A percentile compares a stretch with the other conserved stretches of the same genome.
phyloP scores from a whole-genome alignment of 192 early-diverging fungal species.

The Blastocladiella britannica region DNA sequence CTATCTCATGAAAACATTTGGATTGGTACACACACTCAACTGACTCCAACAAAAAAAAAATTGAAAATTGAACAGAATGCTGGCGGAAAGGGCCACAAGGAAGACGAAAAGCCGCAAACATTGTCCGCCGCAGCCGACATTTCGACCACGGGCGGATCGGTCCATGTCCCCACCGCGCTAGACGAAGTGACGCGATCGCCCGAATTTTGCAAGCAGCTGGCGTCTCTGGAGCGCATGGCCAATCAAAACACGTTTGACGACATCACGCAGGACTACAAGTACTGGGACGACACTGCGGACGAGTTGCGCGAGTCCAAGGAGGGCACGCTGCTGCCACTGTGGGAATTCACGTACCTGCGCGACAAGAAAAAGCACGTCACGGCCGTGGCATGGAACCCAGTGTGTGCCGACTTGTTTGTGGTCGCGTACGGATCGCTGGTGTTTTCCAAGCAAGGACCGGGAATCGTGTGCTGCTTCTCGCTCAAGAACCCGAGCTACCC shows the following conservation, averaged over 20 bases:
- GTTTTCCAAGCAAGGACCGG: constrained; percentile 35
- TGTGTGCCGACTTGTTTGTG: constrained; percentile 29
- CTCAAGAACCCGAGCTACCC: constrained; percentile 39
- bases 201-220: constrained; percentile 29
- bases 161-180: background rate
- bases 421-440: constrained; percentile 42
- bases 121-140: constrained; percentile 25
- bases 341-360: constrained; percentile 35
- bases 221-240: constrained; percentile 37
- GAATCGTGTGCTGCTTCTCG: constrained; percentile 37
- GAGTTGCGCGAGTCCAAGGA: constrained; percentile 28
- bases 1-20: too few species aligned
- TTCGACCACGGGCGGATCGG: too few species aligned
- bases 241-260: constrained; percentile 48
- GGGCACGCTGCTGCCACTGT: constrained; percentile 31
- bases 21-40: too few species aligned
- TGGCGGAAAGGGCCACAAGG: constrained; percentile 28
- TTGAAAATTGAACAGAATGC: constrained; percentile 4
- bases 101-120: constrained; percentile 25
- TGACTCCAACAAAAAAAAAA: constrained; percentile 3
- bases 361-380: constrained; percentile 42
- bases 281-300: constrained; percentile 42
- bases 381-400: constrained; percentile 28
- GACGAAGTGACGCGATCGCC: constrained; percentile 37
- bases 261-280: constrained; percentile 40